phyloP scores from a whole-genome alignment of 176 grass and related monocot species.

The Aegilops tauschii region DNA sequence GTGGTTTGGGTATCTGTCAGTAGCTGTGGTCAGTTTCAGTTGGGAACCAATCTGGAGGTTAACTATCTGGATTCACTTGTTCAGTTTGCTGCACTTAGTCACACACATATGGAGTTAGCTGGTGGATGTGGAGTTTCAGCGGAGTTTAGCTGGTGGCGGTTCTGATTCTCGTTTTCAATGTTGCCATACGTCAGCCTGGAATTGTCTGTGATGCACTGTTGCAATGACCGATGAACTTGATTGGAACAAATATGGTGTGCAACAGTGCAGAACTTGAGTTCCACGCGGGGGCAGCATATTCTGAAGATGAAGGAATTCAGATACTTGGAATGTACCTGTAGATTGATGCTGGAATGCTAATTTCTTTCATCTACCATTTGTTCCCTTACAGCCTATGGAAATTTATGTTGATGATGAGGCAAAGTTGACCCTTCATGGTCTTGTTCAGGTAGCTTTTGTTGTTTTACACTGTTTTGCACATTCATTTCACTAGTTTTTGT shows the following conservation, averaged over 20 bases:
- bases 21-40: conserved; percentile 10
- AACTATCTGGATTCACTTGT: neutral
- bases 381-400: conserved; percentile 99
- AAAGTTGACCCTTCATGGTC: conserved; percentile 94
- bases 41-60: conserved; percentile 11
- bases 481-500: neutral
- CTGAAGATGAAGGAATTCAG: conserved; percentile 31
- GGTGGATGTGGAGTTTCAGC: neutral
- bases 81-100: conserved; percentile 10
- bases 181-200: neutral
- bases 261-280: conserved; percentile 39
- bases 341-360: conserved; percentile 66
- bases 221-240: conserved; percentile 1
- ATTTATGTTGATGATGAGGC: conserved; percentile 99
- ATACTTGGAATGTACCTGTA: conserved; percentile 57
- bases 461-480: neutral
- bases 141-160: conserved; percentile 7
- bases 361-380: conserved; percentile 83
- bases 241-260: conserved; percentile 1
- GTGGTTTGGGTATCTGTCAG: neutral
- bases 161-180: conserved; percentile 1
- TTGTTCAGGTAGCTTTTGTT: conserved; percentile 70
- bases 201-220: conserved; percentile 35
- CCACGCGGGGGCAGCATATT: conserved; percentile 18
- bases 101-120: neutral